Evolutionary conservation across 495 filamentous ascomycete genomes (phyloP), one percentile per base, ranked within the genome.

Genomic region (Aspergillus ellipticus): DNA sequence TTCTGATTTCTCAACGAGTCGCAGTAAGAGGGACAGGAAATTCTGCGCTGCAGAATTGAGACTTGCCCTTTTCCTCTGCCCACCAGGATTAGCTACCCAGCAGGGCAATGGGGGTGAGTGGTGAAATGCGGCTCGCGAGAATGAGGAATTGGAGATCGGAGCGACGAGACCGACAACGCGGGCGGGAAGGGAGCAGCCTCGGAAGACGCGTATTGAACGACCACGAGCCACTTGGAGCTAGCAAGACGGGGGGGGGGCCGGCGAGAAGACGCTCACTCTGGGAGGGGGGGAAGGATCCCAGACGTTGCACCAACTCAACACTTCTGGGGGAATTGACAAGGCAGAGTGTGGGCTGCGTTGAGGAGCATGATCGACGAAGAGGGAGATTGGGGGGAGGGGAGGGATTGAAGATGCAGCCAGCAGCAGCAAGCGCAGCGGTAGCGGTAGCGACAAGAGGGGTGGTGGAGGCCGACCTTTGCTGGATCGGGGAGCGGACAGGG

Each of bases 1-100:
- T 57, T 26, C 1, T 20, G 6, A 20, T 49, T 55, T 42, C 17
- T 55, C 53, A 43, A 35, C 24, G 9, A 20, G 49, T 46, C 33
- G 53, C 51, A 51, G 54, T 17, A 54, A 61, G 43, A 57, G 10
- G 41, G 49, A 35, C 21, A 24, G 17, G 33, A 53, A 42, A 43
- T 56, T 60, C 62, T 65, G 62, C 62, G 53, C 62, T 62, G 62
- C 62, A 65, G 62, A 61, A 59, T 58, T 59, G 56, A 54, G 54
- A 57, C 21, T 60, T 33, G 29, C 49, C 46, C 51, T 53, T 57
- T 41, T 26, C 31, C 48, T 55, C 58, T 52, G 29, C 48, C 51
- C 43, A 41, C 45, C 28, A 51, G 37, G 53, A 49, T 55, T 33
- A 20, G 31, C 58, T 57, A 43, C 51, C 61, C 49, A 49, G 55